Evolutionary conservation across 768 basidiomycete genomes (phyloP), one percentile per base, ranked within the genome.

Genomic region (Agaricus sinodeliciosus): DNA sequence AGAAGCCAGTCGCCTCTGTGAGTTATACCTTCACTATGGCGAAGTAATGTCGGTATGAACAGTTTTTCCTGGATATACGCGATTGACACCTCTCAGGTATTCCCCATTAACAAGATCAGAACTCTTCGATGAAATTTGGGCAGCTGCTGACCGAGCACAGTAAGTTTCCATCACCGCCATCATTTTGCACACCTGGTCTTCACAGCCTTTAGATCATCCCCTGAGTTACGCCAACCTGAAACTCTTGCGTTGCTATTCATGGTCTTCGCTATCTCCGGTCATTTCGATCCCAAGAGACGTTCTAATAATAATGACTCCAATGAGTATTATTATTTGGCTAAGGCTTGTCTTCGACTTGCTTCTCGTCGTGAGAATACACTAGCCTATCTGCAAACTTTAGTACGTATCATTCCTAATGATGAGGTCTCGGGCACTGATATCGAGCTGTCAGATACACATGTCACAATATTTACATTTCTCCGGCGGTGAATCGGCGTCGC

Each of bases 1-100:
- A 3, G 79, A 86, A 58, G 85, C 87, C 0, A 66, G 76, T 12
- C 74, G 71, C 13, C 67, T 88, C 16, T 83, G 80, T 52, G 81
- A 87, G 37, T 66, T 81, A 28, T 90, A 87, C 62, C 67, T 87
- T 36, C 80, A 84, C 51, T 74, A 79, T 63, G 84, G 79, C 11
- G 70, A 75, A 59, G 80, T 71, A 63, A 60, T 83, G 83, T 85
- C 58, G 61, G 80, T 68, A 15, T 47, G 34, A 34, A 15, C 6
- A 26, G 12, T 22, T 34, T 51, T 8, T 25, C 18, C 31, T 46
- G 12, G 9, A 27, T 13, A 9, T 49, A 31, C 36, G 27, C 37
- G 19, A 15, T n/a, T 49, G 26, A 44, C 34, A n/a, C 8, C 34
- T 27, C 31, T 9, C 44, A 87, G 85, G 53, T 80, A 80, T 67